These are phyloP conservation scores for Naganishia antarctica DNA, from an alignment of 768 basidiomycete species.

Conservation along the genomic window DNA sequence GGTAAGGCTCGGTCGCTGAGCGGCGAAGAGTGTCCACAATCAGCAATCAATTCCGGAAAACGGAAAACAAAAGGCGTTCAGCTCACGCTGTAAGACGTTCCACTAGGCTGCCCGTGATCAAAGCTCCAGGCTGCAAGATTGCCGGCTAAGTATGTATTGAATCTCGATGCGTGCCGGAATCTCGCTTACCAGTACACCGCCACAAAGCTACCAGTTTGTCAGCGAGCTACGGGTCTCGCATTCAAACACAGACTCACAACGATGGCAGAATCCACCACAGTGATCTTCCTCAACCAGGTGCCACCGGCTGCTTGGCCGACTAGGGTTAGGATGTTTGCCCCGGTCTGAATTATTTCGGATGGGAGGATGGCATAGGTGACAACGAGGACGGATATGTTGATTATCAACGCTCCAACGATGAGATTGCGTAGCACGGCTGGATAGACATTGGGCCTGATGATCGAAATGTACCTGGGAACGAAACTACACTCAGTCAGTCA, in stretches of 20 bases:
- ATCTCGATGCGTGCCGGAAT: too few relatives aligned
- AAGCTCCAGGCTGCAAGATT: conserved; percentile 22
- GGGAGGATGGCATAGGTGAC: conserved; percentile 62
- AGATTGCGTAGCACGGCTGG: conserved; percentile 63
- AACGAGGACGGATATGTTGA: conserved; percentile 60
- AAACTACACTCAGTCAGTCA: not conserved
- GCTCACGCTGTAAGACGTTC: conserved; percentile 50
- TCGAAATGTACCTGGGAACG: conserved; percentile 52
- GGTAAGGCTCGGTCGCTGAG: conserved; percentile 60
- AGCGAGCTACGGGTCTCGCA: not conserved
- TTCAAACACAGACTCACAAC: conserved; percentile 47
- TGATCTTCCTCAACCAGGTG: conserved; percentile 60
- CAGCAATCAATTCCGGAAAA: too few relatives aligned
- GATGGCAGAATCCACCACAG: conserved; percentile 65
- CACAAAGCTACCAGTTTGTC: conserved; percentile 53
- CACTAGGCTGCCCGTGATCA: conserved; percentile 22
- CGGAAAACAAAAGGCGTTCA: too few relatives aligned
- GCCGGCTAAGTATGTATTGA: too few relatives aligned
- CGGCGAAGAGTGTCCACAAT: not conserved
- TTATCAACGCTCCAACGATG: conserved; percentile 58
- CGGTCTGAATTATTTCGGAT: conserved; percentile 53
- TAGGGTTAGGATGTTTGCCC: conserved; percentile 62
- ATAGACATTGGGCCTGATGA: conserved; percentile 58
- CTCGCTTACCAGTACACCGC: conserved; percentile 64
- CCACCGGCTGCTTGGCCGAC: conserved; percentile 60